phyloP scores from a whole-genome alignment of 352 stramenopile genomes.

The Thraustochytrium striatum region DNA sequence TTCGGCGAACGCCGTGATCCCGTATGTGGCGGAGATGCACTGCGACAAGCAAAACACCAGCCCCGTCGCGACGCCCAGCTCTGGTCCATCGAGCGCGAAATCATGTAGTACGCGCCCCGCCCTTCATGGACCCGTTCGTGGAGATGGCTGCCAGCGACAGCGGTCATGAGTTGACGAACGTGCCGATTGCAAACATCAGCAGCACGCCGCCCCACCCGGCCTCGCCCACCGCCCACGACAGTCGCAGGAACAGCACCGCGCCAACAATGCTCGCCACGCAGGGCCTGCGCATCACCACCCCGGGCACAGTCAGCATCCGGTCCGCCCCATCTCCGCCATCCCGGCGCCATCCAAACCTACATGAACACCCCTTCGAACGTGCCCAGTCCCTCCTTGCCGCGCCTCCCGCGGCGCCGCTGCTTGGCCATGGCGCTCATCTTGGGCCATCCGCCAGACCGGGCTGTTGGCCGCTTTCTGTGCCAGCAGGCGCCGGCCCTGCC shows the following conservation, averaged over 20 bases:
- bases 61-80: conserved; percentile 64
- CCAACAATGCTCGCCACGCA: conserved; percentile 7
- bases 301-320: too few species aligned
- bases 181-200: conserved; percentile 53
- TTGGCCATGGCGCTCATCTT: too few species aligned
- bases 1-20: conserved; percentile 8
- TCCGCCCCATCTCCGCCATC: too few species aligned
- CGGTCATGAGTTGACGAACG: conserved; percentile 67
- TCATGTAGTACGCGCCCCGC: conserved; percentile 60
- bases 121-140: conserved; percentile 70
- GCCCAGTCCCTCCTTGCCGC: neutral
- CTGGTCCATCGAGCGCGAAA: conserved; percentile 60
- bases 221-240: conserved; percentile 68
- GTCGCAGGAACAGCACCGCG: conserved; percentile 69
- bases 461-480: too few species aligned
- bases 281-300: too few species aligned
- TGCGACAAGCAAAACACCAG: conserved; percentile 37
- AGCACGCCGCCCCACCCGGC: conserved; percentile 64
- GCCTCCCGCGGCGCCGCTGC: neutral
- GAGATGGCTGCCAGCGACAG: conserved; percentile 68
- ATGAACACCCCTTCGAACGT: conserved; percentile 30
- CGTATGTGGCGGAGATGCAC: neutral
- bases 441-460: too few species aligned
- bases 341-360: too few species aligned
- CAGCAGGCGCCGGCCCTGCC: too few species aligned